Evolutionary conservation across 176 grass and related monocot species (phyloP).

Genomic region (Panicum miliaceum): DNA sequence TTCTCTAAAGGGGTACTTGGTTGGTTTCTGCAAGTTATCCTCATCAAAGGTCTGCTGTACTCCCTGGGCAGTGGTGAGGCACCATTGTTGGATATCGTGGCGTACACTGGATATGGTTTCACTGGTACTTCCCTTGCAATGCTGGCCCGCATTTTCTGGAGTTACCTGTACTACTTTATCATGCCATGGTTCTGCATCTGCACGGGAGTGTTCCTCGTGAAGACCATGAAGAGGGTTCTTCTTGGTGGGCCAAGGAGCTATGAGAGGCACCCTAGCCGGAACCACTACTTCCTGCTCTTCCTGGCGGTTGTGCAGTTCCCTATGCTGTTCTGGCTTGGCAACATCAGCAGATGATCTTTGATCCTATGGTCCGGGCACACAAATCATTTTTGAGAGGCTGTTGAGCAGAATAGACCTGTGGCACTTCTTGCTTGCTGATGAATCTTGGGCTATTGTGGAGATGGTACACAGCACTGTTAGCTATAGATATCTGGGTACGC

Average conservation of each 20-base stretch:
- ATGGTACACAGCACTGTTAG: slow-evolving; percentile 11
- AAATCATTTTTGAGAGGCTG: background rate
- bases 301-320: slow-evolving; percentile 69
- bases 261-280: slow-evolving; percentile 59
- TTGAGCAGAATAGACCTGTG: background rate
- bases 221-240: slow-evolving; percentile 80
- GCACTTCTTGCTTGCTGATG: slow-evolving; percentile 10
- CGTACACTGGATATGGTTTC: slow-evolving; percentile 77
- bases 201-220: slow-evolving; percentile 77
- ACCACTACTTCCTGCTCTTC: slow-evolving; percentile 83
- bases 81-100: slow-evolving; percentile 67
- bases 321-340: slow-evolving; percentile 67
- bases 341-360: slow-evolving; percentile 43
- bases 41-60: slow-evolving; percentile 69
- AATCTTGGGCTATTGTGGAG: background rate
- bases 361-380: background rate
- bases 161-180: slow-evolving; percentile 66
- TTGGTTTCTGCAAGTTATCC: slow-evolving; percentile 69
- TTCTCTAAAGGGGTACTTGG: slow-evolving; percentile 71
- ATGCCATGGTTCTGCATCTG: slow-evolving; percentile 76
- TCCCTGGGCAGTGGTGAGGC: slow-evolving; percentile 66
- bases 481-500: slow-evolving; percentile 6
- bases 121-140: slow-evolving; percentile 57
- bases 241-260: slow-evolving; percentile 54
- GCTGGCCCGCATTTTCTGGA: slow-evolving; percentile 68